Base-by-base conservation (phyloP, 2,329 filamentous ascomycete species). In the Thermothelomyces thermophilus region DNA sequence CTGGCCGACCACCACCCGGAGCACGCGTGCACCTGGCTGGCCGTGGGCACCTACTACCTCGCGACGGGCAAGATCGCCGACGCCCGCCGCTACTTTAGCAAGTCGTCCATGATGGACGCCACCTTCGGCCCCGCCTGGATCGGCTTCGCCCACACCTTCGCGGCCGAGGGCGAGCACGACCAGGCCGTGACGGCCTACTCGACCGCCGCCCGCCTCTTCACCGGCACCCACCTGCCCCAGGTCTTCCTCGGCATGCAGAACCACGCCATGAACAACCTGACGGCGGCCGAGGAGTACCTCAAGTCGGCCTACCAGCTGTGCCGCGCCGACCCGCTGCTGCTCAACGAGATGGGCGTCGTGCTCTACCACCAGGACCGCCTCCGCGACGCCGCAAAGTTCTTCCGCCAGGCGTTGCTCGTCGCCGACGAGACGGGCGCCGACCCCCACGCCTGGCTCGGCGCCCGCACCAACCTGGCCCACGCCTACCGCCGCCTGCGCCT, bases 71-170 rank as follows among this genome's bases (percentile, higher is more conserved):
- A 90, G 62, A 89, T 98, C 51, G 86, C 93, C 3, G 93, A 98
- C 69, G 90, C 94, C 9, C 83, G 93, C 10, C 83, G 91, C 34
- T 98, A 93, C 73, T 98, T 98, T 68, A 95, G 88, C 62, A 98
- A 98, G 69, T 87, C 94, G 4, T 95, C 88, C 57, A 86, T 97
- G 74, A 91, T 98, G 84, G 90, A 98, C 63, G 87, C 91, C 6
- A 91, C 97, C 70, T 98, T 95, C 61, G 91, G 91, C 0, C 88
- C 93, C 1, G 93, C 93, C 3, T 98, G 93, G 93, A 97, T 98
- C 57, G 93, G 94, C 1, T 98, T 98, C 64, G 93, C 93, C 1
- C 94, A 98, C 66, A 98, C 93, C 0, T 98, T 98, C 65, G 93
- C 93, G 1, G 90, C 90, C 10, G 93, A 98, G 66, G 93, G 93